These are phyloP conservation scores for Paecilomyces niveus DNA, from an alignment of 2,329 filamentous ascomycete species.

Conservation along the genomic window DNA sequence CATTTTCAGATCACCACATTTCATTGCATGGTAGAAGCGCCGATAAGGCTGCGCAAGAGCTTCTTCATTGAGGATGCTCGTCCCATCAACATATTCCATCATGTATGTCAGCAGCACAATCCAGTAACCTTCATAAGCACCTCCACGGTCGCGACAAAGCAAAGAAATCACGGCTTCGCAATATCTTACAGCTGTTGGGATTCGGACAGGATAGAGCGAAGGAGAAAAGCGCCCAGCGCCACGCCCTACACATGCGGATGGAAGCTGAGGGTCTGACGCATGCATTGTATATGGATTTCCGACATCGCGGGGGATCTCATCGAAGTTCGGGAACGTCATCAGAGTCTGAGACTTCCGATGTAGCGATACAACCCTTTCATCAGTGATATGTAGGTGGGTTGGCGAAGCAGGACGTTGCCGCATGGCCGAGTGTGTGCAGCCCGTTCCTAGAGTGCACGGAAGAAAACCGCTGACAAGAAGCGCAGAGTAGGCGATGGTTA, in stretches of 20 bases:
- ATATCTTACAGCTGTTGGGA: constrained; percentile 10
- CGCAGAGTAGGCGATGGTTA: constrained; percentile 6
- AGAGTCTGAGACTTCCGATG: constrained; percentile 13
- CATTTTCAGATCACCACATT: constrained; percentile 10
- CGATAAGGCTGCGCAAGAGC: constrained; percentile 8
- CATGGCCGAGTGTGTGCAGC: constrained; percentile 6
- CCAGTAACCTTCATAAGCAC: constrained; percentile 9
- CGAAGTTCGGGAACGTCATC: constrained; percentile 7
- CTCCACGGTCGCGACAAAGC: constrained; percentile 12
- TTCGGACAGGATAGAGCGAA: constrained; percentile 6
- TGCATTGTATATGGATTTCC: constrained; percentile 5
- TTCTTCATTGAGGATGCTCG: constrained; percentile 11
- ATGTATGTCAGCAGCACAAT: constrained; percentile 15
- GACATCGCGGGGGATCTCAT: neutral
- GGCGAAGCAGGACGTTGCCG: neutral
- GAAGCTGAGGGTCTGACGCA: constrained; percentile 13
- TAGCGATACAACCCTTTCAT: constrained; percentile 10
- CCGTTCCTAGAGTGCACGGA: constrained; percentile 6
- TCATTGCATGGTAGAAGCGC: constrained; percentile 11
- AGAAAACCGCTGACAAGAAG: constrained; percentile 9
- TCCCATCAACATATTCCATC: constrained; percentile 13
- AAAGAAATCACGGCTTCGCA: constrained; percentile 14
- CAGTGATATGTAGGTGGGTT: constrained; percentile 11
- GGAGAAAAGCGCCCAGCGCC: constrained; percentile 10
- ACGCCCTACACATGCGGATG: constrained; percentile 4